These are phyloP conservation scores for Darksidea phi DNA, from an alignment of 495 filamentous ascomycete species.

Conservation along the genomic window DNA sequence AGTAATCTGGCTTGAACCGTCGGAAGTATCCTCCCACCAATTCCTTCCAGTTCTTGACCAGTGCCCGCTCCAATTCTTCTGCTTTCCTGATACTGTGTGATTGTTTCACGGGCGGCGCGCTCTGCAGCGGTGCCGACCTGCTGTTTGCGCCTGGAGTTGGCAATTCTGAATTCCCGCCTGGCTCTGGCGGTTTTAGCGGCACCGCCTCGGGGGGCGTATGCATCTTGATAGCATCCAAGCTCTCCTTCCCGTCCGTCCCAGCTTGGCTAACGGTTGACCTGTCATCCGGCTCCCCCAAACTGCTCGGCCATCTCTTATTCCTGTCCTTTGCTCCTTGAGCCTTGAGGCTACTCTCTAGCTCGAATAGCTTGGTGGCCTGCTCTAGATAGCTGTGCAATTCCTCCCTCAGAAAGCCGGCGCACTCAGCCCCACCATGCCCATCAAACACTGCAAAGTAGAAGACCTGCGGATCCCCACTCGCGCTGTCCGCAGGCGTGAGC, in stretches of 20 bases:
- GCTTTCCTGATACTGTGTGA: slow-evolving; percentile 49
- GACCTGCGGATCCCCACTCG: slow-evolving; percentile 85
- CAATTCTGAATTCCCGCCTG: slow-evolving; percentile 38
- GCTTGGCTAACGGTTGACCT: slow-evolving; percentile 34
- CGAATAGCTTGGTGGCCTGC: slow-evolving; percentile 68
- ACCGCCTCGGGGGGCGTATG: slow-evolving; percentile 40
- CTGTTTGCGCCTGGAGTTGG: slow-evolving; percentile 37
- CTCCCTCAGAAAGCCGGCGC: slow-evolving; percentile 80
- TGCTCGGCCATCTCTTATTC: slow-evolving; percentile 28
- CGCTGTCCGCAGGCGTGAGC: slow-evolving; percentile 64
- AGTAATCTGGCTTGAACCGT: slow-evolving; percentile 74
- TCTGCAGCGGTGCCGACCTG: slow-evolving; percentile 22
- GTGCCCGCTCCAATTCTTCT: slow-evolving; percentile 59
- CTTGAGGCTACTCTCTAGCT: slow-evolving; percentile 67
- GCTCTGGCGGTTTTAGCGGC: slow-evolving; percentile 32
- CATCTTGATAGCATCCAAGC: slow-evolving; percentile 43
- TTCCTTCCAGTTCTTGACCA: slow-evolving; percentile 75
- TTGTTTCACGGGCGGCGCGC: slow-evolving; percentile 29
- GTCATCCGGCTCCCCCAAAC: slow-evolving; percentile 16
- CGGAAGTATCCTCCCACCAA: slow-evolving; percentile 92
- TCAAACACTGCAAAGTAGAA: slow-evolving; percentile 98
- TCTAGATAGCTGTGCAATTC: slow-evolving; percentile 87
- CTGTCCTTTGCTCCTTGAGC: slow-evolving; percentile 21
- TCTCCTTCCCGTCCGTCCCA: slow-evolving; percentile 33
- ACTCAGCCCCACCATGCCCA: slow-evolving; percentile 89